These are phyloP conservation scores for Neurospora sp. DNA, from an alignment of 495 filamentous ascomycete genomes.

Conservation along the genomic window DNA sequence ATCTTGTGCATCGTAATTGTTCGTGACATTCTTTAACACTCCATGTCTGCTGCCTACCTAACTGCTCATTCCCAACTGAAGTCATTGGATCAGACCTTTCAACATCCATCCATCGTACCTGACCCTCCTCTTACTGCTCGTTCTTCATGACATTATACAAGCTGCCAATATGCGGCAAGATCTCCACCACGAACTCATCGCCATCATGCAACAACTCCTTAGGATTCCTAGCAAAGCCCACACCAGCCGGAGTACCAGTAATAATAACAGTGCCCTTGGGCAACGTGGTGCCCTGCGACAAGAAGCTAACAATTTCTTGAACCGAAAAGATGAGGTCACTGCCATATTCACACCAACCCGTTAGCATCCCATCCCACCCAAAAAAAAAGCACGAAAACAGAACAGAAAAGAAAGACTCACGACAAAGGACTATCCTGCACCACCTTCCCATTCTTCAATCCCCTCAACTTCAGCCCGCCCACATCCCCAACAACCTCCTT, in stretches of 20 bases:
- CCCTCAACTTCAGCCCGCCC: conserved; percentile 25
- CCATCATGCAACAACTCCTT: conserved; percentile 35
- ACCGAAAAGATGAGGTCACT: conserved; percentile 41
- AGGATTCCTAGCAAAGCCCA: conserved; percentile 31
- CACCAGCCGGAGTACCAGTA: conserved; percentile 39
- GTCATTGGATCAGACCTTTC: not conserved
- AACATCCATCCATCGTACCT: not conserved
- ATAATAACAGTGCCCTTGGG: conserved; percentile 35
- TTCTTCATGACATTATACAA: conserved; percentile 33
- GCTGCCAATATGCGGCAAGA: conserved; percentile 36
- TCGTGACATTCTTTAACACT: not conserved
- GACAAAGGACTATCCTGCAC: conserved; percentile 40
- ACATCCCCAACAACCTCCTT: conserved; percentile 35
- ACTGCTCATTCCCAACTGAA: not conserved
- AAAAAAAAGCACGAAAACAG: not conserved
- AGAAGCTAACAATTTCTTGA: conserved; percentile 34
- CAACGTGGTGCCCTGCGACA: conserved; percentile 41
- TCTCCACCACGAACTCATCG: conserved; percentile 39
- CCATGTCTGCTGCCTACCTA: not conserved
- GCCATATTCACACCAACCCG: not conserved
- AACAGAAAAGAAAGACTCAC: conserved; percentile 19
- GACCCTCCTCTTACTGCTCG: conserved; percentile 20
- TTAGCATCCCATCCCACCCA: not conserved
- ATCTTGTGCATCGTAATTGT: no score
- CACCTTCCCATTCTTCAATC: conserved; percentile 38